Conservation (phyloP, 2,329 filamentous ascomycete species). For the Pezizomycotina sp. region DNA sequence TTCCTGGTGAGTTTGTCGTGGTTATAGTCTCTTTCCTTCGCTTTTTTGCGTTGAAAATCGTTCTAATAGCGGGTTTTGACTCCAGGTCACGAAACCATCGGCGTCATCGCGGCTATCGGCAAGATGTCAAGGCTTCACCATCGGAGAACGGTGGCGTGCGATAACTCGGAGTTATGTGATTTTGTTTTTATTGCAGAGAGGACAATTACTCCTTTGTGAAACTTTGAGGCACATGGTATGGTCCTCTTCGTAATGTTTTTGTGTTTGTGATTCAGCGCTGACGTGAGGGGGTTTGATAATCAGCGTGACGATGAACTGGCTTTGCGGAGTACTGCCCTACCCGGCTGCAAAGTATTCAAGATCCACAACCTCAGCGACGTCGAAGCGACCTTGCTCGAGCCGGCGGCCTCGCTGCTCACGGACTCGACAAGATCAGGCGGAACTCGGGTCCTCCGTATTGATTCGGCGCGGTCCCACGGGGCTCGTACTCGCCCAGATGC, state of each 20-base stretch:
- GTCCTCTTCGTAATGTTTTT: conserved; percentile 30
- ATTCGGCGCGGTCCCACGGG: conserved; percentile 52
- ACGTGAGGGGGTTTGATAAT: conserved; percentile 3
- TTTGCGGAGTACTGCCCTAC: conserved; percentile 54
- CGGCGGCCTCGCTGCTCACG: conserved; percentile 54
- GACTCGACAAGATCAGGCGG: conserved; percentile 50
- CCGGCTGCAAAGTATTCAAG: conserved; percentile 44
- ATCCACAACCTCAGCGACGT: conserved; percentile 49
- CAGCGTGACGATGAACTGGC: conserved; percentile 39
- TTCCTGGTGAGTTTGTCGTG: conserved; percentile 35
- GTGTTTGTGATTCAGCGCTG: conserved; percentile 7
- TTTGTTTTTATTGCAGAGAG: conserved; percentile 57
- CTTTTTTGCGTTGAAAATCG: conserved; percentile 3
- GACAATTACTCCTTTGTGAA: conserved; percentile 52
- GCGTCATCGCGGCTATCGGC: conserved; percentile 44
- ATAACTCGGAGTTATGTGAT: conserved; percentile 50
- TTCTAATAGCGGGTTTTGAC: conserved; percentile 7
- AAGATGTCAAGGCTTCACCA: conserved; percentile 42
- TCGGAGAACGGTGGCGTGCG: conserved; percentile 50
- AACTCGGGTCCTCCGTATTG: conserved; percentile 47
- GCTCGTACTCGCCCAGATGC: conserved; percentile 46
- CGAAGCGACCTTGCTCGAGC: conserved; percentile 54
- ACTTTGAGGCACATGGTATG: conserved; percentile 51
- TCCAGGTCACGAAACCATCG: conserved; percentile 48
- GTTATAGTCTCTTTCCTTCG: not conserved